A percentile compares a stretch with the other conserved stretches of the same genome.
These are phyloP conservation scores for Cercospora sojina DNA, from an alignment of 2,329 filamentous ascomycete genomes.

Conservation along the genomic window DNA sequence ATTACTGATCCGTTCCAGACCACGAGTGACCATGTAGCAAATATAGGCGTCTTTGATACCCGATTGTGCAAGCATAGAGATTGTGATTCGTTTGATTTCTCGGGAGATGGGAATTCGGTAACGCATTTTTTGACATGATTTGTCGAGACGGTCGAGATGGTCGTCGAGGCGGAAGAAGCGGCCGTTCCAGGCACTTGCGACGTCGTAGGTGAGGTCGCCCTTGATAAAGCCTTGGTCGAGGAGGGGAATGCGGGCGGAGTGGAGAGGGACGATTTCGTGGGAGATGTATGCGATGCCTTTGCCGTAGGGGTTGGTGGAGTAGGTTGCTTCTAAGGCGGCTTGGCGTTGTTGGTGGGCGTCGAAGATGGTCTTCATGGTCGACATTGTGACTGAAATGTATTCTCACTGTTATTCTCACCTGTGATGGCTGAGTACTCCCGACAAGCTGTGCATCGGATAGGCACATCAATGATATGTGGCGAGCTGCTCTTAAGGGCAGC, in stretches of 20 bases:
- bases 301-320: constrained; percentile 43
- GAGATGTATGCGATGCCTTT: constrained; percentile 52
- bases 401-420: background rate
- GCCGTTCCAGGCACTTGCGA: constrained; percentile 54
- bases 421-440: background rate
- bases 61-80: constrained; percentile 49
- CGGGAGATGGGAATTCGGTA: constrained; percentile 45
- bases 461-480: background rate
- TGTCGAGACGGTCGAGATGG: constrained; percentile 48
- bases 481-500: background rate
- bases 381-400: constrained; percentile 34
- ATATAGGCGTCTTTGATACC: constrained; percentile 54
- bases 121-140: constrained; percentile 49
- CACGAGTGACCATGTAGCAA: constrained; percentile 53
- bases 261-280: constrained; percentile 45
- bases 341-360: constrained; percentile 40
- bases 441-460: background rate
- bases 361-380: constrained; percentile 49
- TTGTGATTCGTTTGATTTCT: constrained; percentile 33
- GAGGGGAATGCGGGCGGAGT: constrained; percentile 52
- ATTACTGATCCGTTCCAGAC: constrained; percentile 41
- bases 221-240: constrained; percentile 55
- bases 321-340: constrained; percentile 31
- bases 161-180: constrained; percentile 55
- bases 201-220: constrained; percentile 55